These are phyloP conservation scores for Beauveria sp. DNA, from an alignment of 2,329 filamentous ascomycete species.

Conservation along the genomic window DNA sequence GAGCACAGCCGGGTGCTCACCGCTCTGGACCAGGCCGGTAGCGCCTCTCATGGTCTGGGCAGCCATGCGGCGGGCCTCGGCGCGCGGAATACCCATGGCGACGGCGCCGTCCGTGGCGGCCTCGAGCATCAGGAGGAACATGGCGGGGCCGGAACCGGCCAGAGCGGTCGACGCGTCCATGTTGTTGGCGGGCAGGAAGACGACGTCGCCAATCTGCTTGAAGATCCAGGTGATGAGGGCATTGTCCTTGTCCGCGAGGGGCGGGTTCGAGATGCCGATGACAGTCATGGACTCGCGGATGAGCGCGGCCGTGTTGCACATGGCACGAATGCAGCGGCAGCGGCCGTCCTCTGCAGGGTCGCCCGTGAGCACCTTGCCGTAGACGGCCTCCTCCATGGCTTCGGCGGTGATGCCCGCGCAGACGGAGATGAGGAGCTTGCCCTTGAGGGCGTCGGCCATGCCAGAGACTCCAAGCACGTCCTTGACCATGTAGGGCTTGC, in stretches of 20 bases:
- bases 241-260: constrained; percentile 45
- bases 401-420: constrained; percentile 66
- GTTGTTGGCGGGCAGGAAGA: constrained; percentile 55
- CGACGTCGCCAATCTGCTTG: constrained; percentile 62
- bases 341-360: constrained; percentile 38
- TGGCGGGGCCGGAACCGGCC: constrained; percentile 67
- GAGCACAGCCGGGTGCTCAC: constrained; percentile 68
- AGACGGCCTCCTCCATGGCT: constrained; percentile 59
- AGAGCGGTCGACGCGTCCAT: constrained; percentile 72
- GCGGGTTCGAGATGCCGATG: constrained; percentile 55
- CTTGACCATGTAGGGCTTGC: constrained; percentile 70
- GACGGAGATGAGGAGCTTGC: constrained; percentile 77
- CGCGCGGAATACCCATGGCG: constrained; percentile 67
- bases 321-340: constrained; percentile 65
- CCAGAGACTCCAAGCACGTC: constrained; percentile 60
- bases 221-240: constrained; percentile 69
- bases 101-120: constrained; percentile 70
- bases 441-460: constrained; percentile 64
- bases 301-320: constrained; percentile 77
- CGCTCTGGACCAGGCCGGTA: constrained; percentile 58
- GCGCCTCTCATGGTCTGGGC: constrained; percentile 72
- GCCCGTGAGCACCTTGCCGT: constrained; percentile 44
- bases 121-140: constrained; percentile 69
- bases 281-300: constrained; percentile 79
- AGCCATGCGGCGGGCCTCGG: constrained; percentile 68